Percentiles rank a stretch among this genome's conserved stretches.
Conservation (phyloP, 2,329 filamentous ascomycete genomes). For the Phyllosticta citriasiana region DNA sequence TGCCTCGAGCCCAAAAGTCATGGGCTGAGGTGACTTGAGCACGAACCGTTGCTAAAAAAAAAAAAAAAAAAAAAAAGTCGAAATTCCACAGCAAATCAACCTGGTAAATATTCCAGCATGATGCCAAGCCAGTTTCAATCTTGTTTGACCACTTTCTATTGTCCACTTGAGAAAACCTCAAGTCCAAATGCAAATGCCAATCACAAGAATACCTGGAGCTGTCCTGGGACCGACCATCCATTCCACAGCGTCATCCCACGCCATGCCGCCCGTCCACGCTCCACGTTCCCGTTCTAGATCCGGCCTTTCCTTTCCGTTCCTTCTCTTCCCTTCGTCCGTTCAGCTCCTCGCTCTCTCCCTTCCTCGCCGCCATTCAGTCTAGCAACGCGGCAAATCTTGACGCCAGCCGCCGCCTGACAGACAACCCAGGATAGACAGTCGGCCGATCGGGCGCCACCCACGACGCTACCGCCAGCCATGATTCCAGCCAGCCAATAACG, state of each 20-base stretch:
- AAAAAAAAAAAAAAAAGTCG: neutral
- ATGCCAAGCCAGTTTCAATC: neutral
- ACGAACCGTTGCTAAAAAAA: neutral
- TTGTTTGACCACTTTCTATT: neutral
- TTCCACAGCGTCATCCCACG: neutral
- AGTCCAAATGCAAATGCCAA: neutral
- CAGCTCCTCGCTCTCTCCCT: neutral
- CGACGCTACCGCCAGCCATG: neutral
- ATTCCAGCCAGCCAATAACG: neutral
- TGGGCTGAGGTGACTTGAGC: neutral
- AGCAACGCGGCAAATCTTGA: neutral
- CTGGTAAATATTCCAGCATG: neutral
- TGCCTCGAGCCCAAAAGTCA: neutral
- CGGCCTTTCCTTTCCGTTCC: neutral
- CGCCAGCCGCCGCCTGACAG: neutral
- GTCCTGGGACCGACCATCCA: neutral
- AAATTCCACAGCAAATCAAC: neutral
- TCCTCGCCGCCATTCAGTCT: neutral
- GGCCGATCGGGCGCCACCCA: neutral
- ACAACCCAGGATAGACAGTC: neutral
- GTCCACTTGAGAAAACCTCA: neutral
- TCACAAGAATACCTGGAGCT: neutral
- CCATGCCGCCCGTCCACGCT: neutral
- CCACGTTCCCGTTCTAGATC: neutral
- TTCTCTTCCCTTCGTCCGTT: neutral